Evolutionary conservation across 257 asterid species (phyloP).

Genomic region (Apocynum venetum): DNA sequence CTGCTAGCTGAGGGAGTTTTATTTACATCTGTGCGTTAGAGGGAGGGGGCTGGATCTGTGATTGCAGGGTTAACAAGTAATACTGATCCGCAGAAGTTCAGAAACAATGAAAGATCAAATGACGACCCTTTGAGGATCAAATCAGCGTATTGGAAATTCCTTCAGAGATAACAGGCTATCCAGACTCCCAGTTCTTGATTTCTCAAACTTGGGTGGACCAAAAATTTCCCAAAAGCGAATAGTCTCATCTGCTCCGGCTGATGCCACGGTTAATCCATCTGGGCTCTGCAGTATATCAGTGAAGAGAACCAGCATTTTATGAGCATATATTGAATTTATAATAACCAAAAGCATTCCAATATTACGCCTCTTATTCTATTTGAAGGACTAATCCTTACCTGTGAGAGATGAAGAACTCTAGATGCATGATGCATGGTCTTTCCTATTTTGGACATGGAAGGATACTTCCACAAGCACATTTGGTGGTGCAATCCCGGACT

Average conservation of each 20-base stretch:
- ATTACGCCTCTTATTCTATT: neutral
- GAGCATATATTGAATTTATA: neutral
- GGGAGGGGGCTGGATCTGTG: neutral
- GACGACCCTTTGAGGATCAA: neutral
- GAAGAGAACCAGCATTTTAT: neutral
- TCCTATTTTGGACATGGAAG: slow-evolving; percentile 60
- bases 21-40: neutral
- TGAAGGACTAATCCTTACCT: slow-evolving; percentile 34
- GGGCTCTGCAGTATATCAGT: slow-evolving; percentile 52
- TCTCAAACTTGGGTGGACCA: slow-evolving; percentile 44
- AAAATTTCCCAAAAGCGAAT: slow-evolving; percentile 71
- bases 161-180: slow-evolving; percentile 58
- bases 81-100: neutral
- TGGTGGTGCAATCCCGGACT: slow-evolving; percentile 25
- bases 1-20: neutral
- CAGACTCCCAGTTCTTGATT: slow-evolving; percentile 42
- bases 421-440: slow-evolving; percentile 28
- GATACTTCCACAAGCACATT: slow-evolving; percentile 75
- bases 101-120: neutral
- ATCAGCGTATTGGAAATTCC: slow-evolving; percentile 45
- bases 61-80: neutral
- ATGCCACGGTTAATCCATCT: slow-evolving; percentile 61
- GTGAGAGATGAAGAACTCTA: slow-evolving; percentile 65
- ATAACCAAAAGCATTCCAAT: neutral
- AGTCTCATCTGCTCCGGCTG: slow-evolving; percentile 63